Evolutionary conservation across 1,284 basidiomycete genomes (phyloP), one percentile per base, ranked within the genome.

Genomic region (Afroboletus lepidellus): DNA sequence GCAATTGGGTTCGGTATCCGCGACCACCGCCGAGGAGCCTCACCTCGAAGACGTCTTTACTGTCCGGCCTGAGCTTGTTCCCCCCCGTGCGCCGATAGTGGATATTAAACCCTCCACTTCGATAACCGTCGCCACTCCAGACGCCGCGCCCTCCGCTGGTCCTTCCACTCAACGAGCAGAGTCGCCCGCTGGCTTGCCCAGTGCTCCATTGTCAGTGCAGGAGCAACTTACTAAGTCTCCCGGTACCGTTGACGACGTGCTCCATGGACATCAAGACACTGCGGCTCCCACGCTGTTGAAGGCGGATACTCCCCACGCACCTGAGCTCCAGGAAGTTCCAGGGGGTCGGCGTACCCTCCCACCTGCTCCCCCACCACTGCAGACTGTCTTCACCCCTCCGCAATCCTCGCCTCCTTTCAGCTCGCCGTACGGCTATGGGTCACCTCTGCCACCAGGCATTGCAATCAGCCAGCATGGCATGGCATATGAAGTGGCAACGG

Each of bases 401-500:
- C 79, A 80, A 53, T 72, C 78, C 23, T 79, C 84, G 5, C 80
- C 83, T 24, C 74, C 77, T 3, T 87, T 81, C 55, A 76, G 78
- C 18, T 83, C 87, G 11, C 80, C 84, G 12, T 90, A 85, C 53
- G 72, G 72, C 2, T 89, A 81, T 62, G 73, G 75, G 3, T 76
- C 79, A 12, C 57, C 81, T 36, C 69, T 91, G 9, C 88, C 90
- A 16, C 87, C 82, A 12, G 90, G 90, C 39, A 77, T 92, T 49
- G 87, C 78, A 12, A 71, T 91, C 63, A 82, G 83, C 56, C 80
- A 82, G 44, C 82, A 84, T 49, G 90, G 89, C 33, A 79, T 88
- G 71, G 77, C 87, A 23, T 92, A 85, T 66, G 88, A 91, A 66
- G 65, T 91, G 50, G 81, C 86, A 11, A 90, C 87, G 7, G 89